These are phyloP conservation scores for Chalaropsis ovoidea DNA, from an alignment of 2,329 filamentous ascomycete genomes.

Conservation along the genomic window DNA sequence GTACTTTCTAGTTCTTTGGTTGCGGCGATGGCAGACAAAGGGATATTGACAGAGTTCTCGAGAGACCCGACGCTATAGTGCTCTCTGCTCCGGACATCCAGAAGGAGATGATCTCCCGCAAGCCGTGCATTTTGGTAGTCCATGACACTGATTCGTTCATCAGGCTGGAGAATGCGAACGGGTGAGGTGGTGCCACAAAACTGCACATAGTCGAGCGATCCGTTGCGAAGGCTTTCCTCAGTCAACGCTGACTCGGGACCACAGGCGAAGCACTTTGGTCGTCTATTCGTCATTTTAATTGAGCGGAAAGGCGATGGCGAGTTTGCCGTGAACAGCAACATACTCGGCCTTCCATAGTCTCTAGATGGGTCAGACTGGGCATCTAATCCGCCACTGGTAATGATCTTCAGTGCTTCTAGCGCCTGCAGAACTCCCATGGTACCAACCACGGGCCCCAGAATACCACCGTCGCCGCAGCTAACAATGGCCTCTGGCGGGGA, in stretches of 20 bases:
- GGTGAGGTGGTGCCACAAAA: constrained; percentile 63
- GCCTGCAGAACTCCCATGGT: constrained; percentile 90
- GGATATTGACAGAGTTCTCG: constrained; percentile 64
- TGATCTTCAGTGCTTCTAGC: constrained; percentile 75
- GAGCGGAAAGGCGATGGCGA: constrained; percentile 52
- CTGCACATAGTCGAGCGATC: constrained; percentile 68
- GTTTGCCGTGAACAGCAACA: constrained; percentile 43
- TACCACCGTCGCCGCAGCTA: constrained; percentile 85
- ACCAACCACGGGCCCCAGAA: constrained; percentile 85
- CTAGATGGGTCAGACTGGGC: neutral
- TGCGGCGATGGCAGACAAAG: constrained; percentile 45
- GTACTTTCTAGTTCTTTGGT: constrained; percentile 26
- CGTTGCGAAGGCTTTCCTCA: constrained; percentile 49
- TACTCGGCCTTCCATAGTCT: constrained; percentile 27
- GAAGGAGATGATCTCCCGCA: constrained; percentile 43
- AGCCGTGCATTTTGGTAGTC: constrained; percentile 40
- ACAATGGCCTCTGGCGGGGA: constrained; percentile 73
- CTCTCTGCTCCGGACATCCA: constrained; percentile 77
- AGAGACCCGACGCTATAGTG: constrained; percentile 75
- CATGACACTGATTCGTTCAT: constrained; percentile 57
- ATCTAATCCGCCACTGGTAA: constrained; percentile 39
- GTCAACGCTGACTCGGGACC: constrained; percentile 53
- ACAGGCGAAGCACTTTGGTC: constrained; percentile 67
- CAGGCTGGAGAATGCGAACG: constrained; percentile 44
- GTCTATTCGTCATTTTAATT: constrained; percentile 60